Percentiles rank a stretch among this genome's conserved stretches.
These are phyloP conservation scores for Fusarium poae DNA, from an alignment of 2,329 filamentous ascomycete genomes.

Conservation along the genomic window DNA sequence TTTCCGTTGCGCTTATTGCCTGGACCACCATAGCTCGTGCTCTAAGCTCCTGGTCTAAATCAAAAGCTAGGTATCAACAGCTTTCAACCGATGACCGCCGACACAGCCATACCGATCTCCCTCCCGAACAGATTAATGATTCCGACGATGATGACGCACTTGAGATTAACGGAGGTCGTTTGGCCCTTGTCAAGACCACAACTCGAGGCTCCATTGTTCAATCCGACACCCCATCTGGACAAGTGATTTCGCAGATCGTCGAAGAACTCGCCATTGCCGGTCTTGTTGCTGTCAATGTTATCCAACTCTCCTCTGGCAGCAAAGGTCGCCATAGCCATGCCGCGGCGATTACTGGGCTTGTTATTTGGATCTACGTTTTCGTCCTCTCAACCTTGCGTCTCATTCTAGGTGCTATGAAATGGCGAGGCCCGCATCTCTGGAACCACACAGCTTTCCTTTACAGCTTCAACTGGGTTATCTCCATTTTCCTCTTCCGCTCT, in stretches of 20 bases:
- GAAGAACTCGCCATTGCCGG: slow-evolving; percentile 82
- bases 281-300: slow-evolving; percentile 76
- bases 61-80: slow-evolving; percentile 67
- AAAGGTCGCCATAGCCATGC: slow-evolving; percentile 70
- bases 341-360: slow-evolving; percentile 74
- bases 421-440: slow-evolving; percentile 81
- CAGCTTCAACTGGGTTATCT: slow-evolving; percentile 82
- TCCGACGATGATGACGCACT: slow-evolving; percentile 71
- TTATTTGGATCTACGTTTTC: slow-evolving; percentile 85
- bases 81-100: slow-evolving; percentile 60
- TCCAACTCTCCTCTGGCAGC: slow-evolving; percentile 70
- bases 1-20: slow-evolving; percentile 77
- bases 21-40: slow-evolving; percentile 68
- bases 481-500: slow-evolving; percentile 84
- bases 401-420: slow-evolving; percentile 73
- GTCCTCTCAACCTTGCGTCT: slow-evolving; percentile 80
- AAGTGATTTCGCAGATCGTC: slow-evolving; percentile 75
- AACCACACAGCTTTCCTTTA: slow-evolving; percentile 93
- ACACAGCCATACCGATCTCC: slow-evolving; percentile 66
- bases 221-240: slow-evolving; percentile 80
- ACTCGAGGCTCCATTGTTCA: slow-evolving; percentile 76
- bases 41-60: slow-evolving; percentile 61
- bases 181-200: slow-evolving; percentile 70
- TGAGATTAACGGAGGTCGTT: slow-evolving; percentile 68
- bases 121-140: slow-evolving; percentile 59